phyloP scores from a whole-genome alignment of 129 eudicot genomes.

The Chrysanthemum seticuspe region DNA sequence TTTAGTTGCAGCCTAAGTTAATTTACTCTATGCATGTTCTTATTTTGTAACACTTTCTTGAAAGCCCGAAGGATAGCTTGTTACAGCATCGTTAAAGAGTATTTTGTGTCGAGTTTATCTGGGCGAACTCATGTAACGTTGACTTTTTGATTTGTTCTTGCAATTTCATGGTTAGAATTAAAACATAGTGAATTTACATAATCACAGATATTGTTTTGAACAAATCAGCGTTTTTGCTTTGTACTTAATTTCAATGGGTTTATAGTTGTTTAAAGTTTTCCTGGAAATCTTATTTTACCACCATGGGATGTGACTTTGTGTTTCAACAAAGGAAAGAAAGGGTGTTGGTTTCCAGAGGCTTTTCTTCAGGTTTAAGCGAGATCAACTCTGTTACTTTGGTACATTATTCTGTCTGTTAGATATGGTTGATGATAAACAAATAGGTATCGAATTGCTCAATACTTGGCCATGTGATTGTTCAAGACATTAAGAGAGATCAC shows the following conservation, averaged over 20 bases:
- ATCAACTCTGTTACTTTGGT: too few species aligned
- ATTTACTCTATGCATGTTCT: background rate
- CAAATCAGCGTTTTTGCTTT: background rate
- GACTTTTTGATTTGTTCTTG: background rate
- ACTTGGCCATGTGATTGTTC: too few species aligned
- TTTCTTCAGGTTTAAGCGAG: too few species aligned
- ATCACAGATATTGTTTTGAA: background rate
- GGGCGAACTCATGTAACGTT: conserved; percentile 25
- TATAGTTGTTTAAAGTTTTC: background rate
- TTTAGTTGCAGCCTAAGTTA: conserved; percentile 65
- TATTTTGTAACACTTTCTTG: conserved; percentile 37
- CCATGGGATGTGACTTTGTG: too few species aligned
- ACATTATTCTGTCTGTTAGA: too few species aligned
- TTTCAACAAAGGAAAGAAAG: too few species aligned
- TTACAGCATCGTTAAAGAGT: conserved; percentile 13
- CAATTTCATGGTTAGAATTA: background rate
- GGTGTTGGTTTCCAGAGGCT: too few species aligned
- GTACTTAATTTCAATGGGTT: background rate
- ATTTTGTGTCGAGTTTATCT: conserved; percentile 12
- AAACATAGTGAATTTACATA: background rate
- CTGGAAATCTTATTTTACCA: too few species aligned
- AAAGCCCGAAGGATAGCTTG: conserved; percentile 20
- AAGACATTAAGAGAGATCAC: too few species aligned
- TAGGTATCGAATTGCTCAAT: too few species aligned
- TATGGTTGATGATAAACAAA: too few species aligned